Conservation (phyloP, 2,329 filamentous ascomycete species). For the Fusarium albidum region DNA sequence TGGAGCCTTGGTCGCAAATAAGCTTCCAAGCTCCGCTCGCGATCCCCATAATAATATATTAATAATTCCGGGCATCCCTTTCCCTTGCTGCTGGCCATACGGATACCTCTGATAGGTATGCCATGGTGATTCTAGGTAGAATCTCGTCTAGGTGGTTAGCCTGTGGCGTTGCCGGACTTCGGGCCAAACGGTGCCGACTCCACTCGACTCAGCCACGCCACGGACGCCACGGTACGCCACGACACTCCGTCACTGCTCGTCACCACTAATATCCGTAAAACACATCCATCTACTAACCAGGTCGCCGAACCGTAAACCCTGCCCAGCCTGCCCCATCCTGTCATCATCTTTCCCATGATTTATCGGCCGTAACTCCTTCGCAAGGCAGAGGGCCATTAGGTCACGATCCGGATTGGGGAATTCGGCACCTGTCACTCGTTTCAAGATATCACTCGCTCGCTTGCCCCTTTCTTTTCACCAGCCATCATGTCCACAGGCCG, state of each 20-base stretch:
- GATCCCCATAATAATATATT: too few relatives aligned
- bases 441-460: slow-evolving; percentile 28
- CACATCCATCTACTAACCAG: slow-evolving; percentile 23
- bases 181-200: slow-evolving; percentile 13
- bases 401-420: slow-evolving; percentile 17
- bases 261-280: slow-evolving; percentile 21
- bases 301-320: neutral
- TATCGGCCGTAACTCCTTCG: slow-evolving; percentile 4
- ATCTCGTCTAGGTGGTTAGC: neutral
- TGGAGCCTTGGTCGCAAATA: neutral
- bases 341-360: slow-evolving; percentile 24
- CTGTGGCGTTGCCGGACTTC: slow-evolving; percentile 12
- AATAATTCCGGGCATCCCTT: slow-evolving; percentile 5
- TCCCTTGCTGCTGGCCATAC: neutral
- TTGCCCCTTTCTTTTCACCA: slow-evolving; percentile 9
- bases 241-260: too few relatives aligned
- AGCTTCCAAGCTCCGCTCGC: slow-evolving; percentile 26
- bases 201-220: slow-evolving; percentile 7
- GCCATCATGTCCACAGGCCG: slow-evolving; percentile 32
- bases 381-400: slow-evolving; percentile 16
- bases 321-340: neutral
- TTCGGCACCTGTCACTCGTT: slow-evolving; percentile 28
- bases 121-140: too few relatives aligned
- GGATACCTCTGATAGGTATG: too few relatives aligned
- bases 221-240: too few relatives aligned